A percentile compares a stretch with the other conserved stretches of the same genome.
Conservation (phyloP, 768 basidiomycete species). For the Calocybe cyanea region DNA sequence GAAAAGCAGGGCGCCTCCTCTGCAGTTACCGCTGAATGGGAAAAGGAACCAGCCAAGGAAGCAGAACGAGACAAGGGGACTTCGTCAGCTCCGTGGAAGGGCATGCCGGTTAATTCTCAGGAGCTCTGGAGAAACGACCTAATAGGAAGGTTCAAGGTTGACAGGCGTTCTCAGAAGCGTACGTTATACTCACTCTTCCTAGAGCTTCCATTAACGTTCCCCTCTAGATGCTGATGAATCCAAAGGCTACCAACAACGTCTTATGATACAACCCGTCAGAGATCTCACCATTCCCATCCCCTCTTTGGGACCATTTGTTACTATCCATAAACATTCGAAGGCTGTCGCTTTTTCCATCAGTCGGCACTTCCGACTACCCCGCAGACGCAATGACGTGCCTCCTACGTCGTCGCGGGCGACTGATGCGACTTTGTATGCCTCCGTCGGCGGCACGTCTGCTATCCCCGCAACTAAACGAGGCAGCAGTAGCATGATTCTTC, state of each 20-base stretch:
- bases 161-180: conserved; percentile 40
- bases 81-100: conserved; percentile 32
- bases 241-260: conserved; percentile 65
- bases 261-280: conserved; percentile 55
- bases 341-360: conserved; percentile 77
- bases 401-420: conserved; percentile 8
- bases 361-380: conserved; percentile 45
- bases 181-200: conserved; percentile 15
- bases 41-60: conserved; percentile 12
- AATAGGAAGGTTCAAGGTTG: conserved; percentile 63
- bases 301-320: conserved; percentile 54
- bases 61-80: conserved; percentile 17
- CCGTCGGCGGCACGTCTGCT: conserved; percentile 1
- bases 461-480: conserved; percentile 24
- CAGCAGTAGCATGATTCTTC: conserved; percentile 48
- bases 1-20: conserved; percentile 14
- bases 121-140: conserved; percentile 67
- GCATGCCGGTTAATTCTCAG: conserved; percentile 48
- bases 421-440: conserved; percentile 12
- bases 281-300: conserved; percentile 39
- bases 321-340: conserved; percentile 81
- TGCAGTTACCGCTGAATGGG: conserved; percentile 8
- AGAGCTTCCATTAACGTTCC: conserved; percentile 1
- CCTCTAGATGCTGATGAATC: conserved; percentile 41
- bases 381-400: conserved; percentile 17